Conservation (phyloP, 441 rosid genomes). For the Erysimum pusillum region DNA sequence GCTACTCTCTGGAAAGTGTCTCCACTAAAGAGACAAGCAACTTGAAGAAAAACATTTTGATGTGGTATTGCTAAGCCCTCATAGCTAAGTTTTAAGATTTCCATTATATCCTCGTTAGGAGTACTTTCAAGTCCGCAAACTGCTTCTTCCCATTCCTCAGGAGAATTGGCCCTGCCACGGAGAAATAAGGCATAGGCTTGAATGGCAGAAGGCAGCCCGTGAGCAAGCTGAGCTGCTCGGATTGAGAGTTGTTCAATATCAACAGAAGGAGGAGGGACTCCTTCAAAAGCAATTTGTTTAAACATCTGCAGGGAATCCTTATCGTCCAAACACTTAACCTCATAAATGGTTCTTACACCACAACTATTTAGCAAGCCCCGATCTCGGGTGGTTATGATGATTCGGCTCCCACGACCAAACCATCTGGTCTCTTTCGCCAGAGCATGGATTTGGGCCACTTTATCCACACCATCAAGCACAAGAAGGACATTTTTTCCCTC, state of each 20-base stretch:
- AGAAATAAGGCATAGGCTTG: slow-evolving; percentile 39
- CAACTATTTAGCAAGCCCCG: slow-evolving; percentile 34
- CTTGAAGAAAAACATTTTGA: neutral
- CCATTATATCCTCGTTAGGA: slow-evolving; percentile 8
- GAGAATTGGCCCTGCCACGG: neutral
- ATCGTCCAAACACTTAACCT: slow-evolving; percentile 9
- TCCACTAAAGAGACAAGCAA: slow-evolving; percentile 43
- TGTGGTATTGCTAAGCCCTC: neutral
- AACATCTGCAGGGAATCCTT: slow-evolving; percentile 39
- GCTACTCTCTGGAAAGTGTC: neutral
- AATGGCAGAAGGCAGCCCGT: slow-evolving; percentile 50
- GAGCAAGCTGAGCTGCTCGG: slow-evolving; percentile 28
- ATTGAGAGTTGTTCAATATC: slow-evolving; percentile 6
- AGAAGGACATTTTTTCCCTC: slow-evolving; percentile 5
- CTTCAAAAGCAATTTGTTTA: slow-evolving; percentile 45
- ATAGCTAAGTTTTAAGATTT: slow-evolving; percentile 5
- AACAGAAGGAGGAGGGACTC: neutral
- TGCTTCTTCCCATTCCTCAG: slow-evolving; percentile 37
- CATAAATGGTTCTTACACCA: slow-evolving; percentile 27
- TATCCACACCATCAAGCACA: slow-evolving; percentile 50
- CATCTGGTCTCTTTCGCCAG: slow-evolving; percentile 29
- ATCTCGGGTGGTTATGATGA: slow-evolving; percentile 47
- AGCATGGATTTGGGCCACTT: slow-evolving; percentile 16
- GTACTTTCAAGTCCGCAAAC: slow-evolving; percentile 15
- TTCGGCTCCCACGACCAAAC: slow-evolving; percentile 51